Base-by-base conservation (phyloP, 2,329 filamentous ascomycete genomes). In the Nemania sp. region DNA sequence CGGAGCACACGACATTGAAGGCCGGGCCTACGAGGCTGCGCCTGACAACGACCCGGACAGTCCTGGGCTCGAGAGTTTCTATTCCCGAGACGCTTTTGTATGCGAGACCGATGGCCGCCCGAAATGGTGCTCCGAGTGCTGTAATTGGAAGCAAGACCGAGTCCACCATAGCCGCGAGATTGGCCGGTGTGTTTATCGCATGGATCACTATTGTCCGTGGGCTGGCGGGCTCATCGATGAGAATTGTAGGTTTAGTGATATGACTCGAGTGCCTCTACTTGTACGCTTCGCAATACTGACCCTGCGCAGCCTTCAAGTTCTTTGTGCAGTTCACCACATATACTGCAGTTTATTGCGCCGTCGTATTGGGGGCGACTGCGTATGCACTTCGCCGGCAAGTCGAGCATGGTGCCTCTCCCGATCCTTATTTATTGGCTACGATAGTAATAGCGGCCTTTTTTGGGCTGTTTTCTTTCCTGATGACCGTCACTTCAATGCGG, bases 181-280 rank as follows among this genome's bases (percentile, higher is more conserved):
- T 13, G 89, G 89, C 57, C 87, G 93, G 51, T 98, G 95, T 76
- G 92, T 97, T 24, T 83, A 87, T 47, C 96, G 96, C 75, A 96
- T 98, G 92, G 95, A 98, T 71, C 95, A 98, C 77, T 96, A 94
- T 75, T 99, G 96, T 76, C 96, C 95, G 0, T 98, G 92, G 92
- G 94, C 97, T n/a, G 95, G 95, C 3, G 96, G 95, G 24, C 92
- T 97, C 72, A 90, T 99, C 10, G 92, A 90, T 0, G 94, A 98
- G 78, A 94, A 89, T 1, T 89, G 87, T 89, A 75, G 77, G 87
- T 79, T 51, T 51, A 5, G 51, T 15, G 24, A 47, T 11, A 35
- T 1, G 43, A 3, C 32, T 2, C 43, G 1, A 24, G 24, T 55
- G 26, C 65, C 59, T n/a, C 5, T 2, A 1, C 27, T 7, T 26